These are phyloP conservation scores for Xylariales sp. DNA, from an alignment of 2,329 filamentous ascomycete species.

Conservation along the genomic window DNA sequence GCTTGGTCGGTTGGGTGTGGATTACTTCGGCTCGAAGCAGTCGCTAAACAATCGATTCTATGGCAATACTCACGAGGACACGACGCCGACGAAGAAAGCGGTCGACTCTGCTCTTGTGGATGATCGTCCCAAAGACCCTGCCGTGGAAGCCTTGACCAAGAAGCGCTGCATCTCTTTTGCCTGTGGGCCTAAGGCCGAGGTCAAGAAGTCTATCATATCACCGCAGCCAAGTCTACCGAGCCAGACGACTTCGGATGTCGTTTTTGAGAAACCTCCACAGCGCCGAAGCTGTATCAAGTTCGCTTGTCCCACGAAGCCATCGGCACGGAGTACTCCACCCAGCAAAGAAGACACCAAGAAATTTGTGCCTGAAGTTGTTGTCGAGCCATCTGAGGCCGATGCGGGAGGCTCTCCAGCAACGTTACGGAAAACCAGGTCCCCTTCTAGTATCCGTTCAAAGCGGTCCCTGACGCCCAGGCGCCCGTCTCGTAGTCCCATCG, in stretches of 20 bases:
- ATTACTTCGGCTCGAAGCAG: slow-evolving; percentile 23
- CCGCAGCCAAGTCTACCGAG: slow-evolving; percentile 28
- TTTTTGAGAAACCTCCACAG: slow-evolving; percentile 32
- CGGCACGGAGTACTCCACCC: slow-evolving; percentile 34
- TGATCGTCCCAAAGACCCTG: slow-evolving; percentile 44
- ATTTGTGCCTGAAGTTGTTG: slow-evolving; percentile 11
- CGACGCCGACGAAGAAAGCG: slow-evolving; percentile 14
- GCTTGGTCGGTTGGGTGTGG: slow-evolving; percentile 35
- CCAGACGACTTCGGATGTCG: slow-evolving; percentile 27
- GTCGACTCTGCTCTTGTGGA: slow-evolving; percentile 10
- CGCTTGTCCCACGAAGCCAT: slow-evolving; percentile 58
- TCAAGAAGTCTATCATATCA: slow-evolving; percentile 37
- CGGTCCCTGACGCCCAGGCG: slow-evolving; percentile 30
- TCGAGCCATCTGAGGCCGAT: slow-evolving; percentile 11
- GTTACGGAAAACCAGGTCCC: slow-evolving; percentile 24
- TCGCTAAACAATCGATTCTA: slow-evolving; percentile 21
- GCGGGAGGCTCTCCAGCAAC: slow-evolving; percentile 18
- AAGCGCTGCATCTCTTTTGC: slow-evolving; percentile 93
- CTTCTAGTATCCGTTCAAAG: slow-evolving; percentile 22
- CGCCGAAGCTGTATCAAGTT: slow-evolving; percentile 69
- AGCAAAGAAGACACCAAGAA: no score
- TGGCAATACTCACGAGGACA: slow-evolving; percentile 19
- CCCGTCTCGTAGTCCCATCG: slow-evolving; percentile 32
- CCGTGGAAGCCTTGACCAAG: slow-evolving; percentile 61
- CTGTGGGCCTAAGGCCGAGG: slow-evolving; percentile 62